Evolutionary conservation across 2,329 filamentous ascomycete species (phyloP), one percentile per base, ranked within the genome.

Genomic region (Talaromyces sp.): DNA sequence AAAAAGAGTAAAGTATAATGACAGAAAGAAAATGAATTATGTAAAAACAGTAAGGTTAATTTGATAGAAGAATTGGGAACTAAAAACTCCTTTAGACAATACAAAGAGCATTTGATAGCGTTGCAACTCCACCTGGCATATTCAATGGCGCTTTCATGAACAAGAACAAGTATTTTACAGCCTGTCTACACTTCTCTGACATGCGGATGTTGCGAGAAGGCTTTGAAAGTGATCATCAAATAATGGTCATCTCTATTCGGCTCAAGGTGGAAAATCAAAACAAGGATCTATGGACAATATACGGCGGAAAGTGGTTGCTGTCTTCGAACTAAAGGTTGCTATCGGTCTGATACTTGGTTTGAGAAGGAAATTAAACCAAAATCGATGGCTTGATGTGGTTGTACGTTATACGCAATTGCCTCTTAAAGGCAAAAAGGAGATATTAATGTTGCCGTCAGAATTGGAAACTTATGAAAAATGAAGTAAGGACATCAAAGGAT

Each of bases 41-140:
- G 27, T 31, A 31, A 6, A 31, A 6, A 6, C 7, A 31, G 27
- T 7, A 31, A 5, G 27, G 3, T 7, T 31, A 6, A 31, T 1
- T 31, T 31, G 27, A 31, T 8, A 31, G 27, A 6, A 31, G 5
- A 31, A 6, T 6, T 31, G 27, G 3, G 27, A 31, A 22, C 43
- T 19, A 47, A 47, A 11, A 31, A 5, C 43, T 19, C 41, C 19
- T 45, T 47, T 22, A 47, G 19, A 47, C 22, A 19, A 47, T 5
- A 13, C 9, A 47, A n/a, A 47, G 9, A 13, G 43, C 43, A 47
- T 47, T 47, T 11, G 43, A 9, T 10, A 47, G 9, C 5, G 43
- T 47, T 47, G 43, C 62, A 27, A 63, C 62, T 13, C 62, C 62
- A 16, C 62, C 54, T 41, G 54, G 33, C 10, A 27, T 35, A 19